A percentile compares a stretch with the other conserved stretches of the same genome.
Evolutionary conservation across 176 grass and related monocot species (phyloP).

Genomic region (Eragrostis nindensis): DNA sequence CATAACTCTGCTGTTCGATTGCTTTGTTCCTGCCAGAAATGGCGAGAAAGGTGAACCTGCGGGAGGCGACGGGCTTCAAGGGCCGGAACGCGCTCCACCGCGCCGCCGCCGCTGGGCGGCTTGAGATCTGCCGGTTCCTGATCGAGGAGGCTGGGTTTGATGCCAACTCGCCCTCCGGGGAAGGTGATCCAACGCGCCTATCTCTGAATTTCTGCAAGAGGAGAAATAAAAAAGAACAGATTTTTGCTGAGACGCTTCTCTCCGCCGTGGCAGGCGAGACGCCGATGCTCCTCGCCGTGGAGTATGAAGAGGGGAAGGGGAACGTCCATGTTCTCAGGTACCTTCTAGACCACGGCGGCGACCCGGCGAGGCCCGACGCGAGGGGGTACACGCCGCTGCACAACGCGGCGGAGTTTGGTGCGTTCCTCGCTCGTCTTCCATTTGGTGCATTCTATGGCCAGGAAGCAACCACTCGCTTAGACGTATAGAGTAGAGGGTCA

Average conservation of each 20-base stretch:
- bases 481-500: no score
- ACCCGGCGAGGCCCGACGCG: conserved; percentile 24
- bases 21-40: background rate
- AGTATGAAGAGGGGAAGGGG: background rate
- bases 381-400: conserved; percentile 44
- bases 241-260: background rate
- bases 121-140: conserved; percentile 39
- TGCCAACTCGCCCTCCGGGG: background rate
- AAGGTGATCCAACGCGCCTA: background rate
- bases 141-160: conserved; percentile 40
- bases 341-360: conserved; percentile 46
- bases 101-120: conserved; percentile 32
- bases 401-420: conserved; percentile 33
- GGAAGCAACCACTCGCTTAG: no score
- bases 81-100: conserved; percentile 45
- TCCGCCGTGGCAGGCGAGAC: conserved; percentile 29
- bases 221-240: no score
- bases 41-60: conserved; percentile 23
- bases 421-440: background rate
- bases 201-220: no score
- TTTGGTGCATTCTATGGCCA: no score
- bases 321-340: conserved; percentile 20
- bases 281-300: conserved; percentile 19
- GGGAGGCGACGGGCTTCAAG: background rate
- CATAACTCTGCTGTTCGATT: no score